A percentile compares a stretch with the other conserved stretches of the same genome.
Evolutionary conservation across 2,329 filamentous ascomycete species (phyloP).

Genomic region (Pyricularia pennisetigena): DNA sequence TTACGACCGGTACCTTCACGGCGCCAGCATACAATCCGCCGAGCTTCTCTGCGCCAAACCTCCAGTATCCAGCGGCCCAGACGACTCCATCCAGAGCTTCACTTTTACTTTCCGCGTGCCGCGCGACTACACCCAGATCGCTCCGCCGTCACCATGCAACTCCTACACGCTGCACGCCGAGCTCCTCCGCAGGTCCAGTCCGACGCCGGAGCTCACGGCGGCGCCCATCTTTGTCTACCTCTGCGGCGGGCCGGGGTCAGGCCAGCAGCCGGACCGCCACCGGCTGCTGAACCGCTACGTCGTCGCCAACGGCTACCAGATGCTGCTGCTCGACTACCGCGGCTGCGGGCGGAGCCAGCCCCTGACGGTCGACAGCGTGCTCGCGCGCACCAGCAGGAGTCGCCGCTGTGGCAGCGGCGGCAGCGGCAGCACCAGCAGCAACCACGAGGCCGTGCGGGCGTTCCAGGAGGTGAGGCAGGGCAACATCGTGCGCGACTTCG

Average conservation of each 20-base stretch:
- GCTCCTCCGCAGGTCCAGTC: background rate
- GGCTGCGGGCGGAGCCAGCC: conserved; percentile 60
- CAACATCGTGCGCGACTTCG: conserved; percentile 63
- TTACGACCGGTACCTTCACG: background rate
- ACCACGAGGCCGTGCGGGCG: background rate
- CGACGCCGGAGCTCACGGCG: background rate
- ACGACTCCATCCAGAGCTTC: background rate
- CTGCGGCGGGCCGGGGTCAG: conserved; percentile 60
- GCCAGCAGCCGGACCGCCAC: conserved; percentile 17
- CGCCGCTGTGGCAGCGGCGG: conserved; percentile 21
- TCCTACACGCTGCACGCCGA: background rate
- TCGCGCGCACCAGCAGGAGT: conserved; percentile 30
- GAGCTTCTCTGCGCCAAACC: background rate
- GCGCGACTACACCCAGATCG: conserved; percentile 4
- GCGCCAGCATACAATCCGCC: background rate
- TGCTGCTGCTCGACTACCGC: conserved; percentile 61
- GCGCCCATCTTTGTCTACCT: conserved; percentile 40
- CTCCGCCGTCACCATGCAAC: conserved; percentile 1
- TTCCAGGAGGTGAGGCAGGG: conserved; percentile 51
- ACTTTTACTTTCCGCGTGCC: conserved; percentile 8
- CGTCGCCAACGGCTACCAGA: conserved; percentile 56
- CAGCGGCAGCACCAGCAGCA: conserved; percentile 34
- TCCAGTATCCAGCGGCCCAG: background rate
- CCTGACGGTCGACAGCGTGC: conserved; percentile 47
- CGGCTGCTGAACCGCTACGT: conserved; percentile 42